Conservation (phyloP, 2,329 filamentous ascomycete genomes). For the Diplodia mutila region DNA sequence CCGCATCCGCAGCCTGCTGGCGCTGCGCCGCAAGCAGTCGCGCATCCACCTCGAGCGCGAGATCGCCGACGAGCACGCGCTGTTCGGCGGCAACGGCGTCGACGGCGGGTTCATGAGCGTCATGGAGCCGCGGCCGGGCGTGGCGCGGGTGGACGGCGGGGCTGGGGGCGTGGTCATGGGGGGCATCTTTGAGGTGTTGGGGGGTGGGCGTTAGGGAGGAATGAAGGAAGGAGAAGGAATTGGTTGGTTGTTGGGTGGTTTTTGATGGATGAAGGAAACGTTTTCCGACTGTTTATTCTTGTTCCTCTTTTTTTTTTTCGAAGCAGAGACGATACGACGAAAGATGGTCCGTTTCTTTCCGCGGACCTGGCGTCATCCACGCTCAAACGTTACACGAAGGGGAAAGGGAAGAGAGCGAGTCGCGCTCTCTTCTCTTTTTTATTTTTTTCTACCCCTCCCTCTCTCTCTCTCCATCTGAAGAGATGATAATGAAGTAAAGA, state of each 20-base stretch:
- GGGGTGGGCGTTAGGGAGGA: conserved; percentile 29
- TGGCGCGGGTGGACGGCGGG: conserved; percentile 23
- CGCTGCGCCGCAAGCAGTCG: conserved; percentile 38
- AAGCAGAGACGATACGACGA: neutral
- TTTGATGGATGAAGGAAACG: no score
- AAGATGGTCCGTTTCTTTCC: neutral
- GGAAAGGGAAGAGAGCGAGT: neutral
- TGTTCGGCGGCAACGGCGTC: conserved; percentile 37
- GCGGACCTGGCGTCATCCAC: neutral
- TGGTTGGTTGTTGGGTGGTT: neutral
- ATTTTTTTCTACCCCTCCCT: neutral
- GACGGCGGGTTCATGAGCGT: conserved; percentile 9
- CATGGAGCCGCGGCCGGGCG: conserved; percentile 37
- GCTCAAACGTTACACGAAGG: neutral
- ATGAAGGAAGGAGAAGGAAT: neutral
- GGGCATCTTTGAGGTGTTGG: conserved; percentile 45
- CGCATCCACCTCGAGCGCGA: conserved; percentile 38
- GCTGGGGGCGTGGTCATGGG: conserved; percentile 31
- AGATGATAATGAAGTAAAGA: neutral
- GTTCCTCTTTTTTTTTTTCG: neutral
- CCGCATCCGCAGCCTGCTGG: conserved; percentile 38
- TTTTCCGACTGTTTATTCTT: neutral
- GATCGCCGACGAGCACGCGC: conserved; percentile 39
- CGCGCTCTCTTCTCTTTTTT: neutral
- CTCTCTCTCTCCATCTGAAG: neutral